Percentiles rank a stretch among this genome's conserved stretches.
These are phyloP conservation scores for Peribolospora kevripleyi DNA, from an alignment of 768 basidiomycete species.

Conservation along the genomic window DNA sequence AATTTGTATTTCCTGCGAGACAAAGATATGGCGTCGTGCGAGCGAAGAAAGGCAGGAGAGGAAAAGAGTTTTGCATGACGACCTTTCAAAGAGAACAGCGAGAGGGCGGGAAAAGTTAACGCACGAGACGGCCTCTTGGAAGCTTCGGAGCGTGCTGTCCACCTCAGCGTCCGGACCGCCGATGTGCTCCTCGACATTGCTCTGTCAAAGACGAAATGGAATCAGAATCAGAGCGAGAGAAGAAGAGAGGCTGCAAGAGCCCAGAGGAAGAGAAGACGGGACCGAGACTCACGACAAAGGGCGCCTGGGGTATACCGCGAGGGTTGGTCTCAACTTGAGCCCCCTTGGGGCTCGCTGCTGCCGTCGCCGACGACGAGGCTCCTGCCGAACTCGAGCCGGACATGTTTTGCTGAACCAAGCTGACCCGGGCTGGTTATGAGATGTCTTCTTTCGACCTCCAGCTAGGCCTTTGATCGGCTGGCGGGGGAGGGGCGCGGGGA, in stretches of 20 bases:
- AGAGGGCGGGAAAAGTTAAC: constrained; percentile 17
- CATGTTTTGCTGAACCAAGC: too few species aligned
- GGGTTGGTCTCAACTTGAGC: constrained; percentile 29
- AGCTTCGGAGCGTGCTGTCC: constrained; percentile 48
- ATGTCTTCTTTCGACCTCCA: too few species aligned
- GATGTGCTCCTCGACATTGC: constrained; percentile 65
- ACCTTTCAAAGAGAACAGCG: background rate
- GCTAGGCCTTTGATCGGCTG: too few species aligned
- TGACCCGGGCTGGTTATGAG: too few species aligned
- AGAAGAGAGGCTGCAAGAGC: background rate
- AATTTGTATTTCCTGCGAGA: constrained; percentile 76
- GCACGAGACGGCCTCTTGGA: constrained; percentile 86
- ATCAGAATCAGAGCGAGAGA: background rate
- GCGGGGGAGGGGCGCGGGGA: too few species aligned
- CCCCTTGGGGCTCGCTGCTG: background rate
- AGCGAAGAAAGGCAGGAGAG: background rate
- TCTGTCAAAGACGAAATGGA: constrained; percentile 25
- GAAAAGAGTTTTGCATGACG: background rate
- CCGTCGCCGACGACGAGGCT: background rate
- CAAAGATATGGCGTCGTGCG: background rate
- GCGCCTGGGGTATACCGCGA: constrained; percentile 80
- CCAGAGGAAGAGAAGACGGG: background rate
- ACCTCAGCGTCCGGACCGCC: constrained; percentile 52
- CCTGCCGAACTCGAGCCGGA: too few species aligned
- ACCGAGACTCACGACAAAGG: constrained; percentile 53